Evolutionary conservation across 1,284 basidiomycete genomes (phyloP).

Genomic region (Cryptococcus sp.): DNA sequence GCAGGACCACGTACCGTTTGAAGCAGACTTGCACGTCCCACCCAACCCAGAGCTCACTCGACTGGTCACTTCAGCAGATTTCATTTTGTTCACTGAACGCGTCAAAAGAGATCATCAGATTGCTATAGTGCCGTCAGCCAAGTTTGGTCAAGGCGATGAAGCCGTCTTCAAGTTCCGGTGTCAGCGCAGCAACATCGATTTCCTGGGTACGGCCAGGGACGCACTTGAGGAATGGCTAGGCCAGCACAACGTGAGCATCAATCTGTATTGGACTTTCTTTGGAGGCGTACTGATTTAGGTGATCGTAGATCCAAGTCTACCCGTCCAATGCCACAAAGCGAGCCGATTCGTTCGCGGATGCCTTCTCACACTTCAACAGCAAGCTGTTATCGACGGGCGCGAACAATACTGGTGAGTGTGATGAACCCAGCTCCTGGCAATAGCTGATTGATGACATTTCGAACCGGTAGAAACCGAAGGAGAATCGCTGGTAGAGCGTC

Average conservation of each 20-base stretch:
- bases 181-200: constrained; percentile 90
- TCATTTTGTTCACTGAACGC: constrained; percentile 74
- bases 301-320: constrained; percentile 52
- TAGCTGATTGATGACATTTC: constrained; percentile 7
- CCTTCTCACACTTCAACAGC: constrained; percentile 95
- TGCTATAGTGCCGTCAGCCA: constrained; percentile 69
- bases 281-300: constrained; percentile 60
- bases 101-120: constrained; percentile 94
- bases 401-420: constrained; percentile 46
- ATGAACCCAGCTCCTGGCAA: neutral
- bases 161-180: constrained; percentile 90
- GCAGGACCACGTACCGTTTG: constrained; percentile 94
- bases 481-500: constrained; percentile 70
- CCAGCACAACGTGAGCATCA: constrained; percentile 67
- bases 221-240: constrained; percentile 89
- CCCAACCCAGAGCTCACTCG: constrained; percentile 74
- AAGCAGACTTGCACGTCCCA: constrained; percentile 91
- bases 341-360: constrained; percentile 89
- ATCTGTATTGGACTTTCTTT: constrained; percentile 32
- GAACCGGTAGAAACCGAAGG: constrained; percentile 61
- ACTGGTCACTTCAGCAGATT: constrained; percentile 75
- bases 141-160: constrained; percentile 64
- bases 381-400: constrained; percentile 77
- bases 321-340: constrained; percentile 54
- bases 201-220: constrained; percentile 83